Base-by-base conservation (phyloP, 208 protist genomes). In the Trichomonas tenax region DNA sequence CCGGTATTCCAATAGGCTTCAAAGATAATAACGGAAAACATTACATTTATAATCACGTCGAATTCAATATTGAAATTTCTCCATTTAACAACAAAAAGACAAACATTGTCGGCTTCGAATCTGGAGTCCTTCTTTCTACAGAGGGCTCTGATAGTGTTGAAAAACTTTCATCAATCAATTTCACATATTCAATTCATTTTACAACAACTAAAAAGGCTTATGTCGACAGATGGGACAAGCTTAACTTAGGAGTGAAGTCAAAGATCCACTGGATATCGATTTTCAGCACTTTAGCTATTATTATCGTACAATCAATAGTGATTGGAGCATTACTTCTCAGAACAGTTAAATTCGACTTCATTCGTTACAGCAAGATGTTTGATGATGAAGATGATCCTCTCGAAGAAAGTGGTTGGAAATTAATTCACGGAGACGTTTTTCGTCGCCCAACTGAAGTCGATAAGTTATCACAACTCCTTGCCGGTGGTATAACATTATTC, bases 331-430 rank as follows among this genome's bases (percentile, higher is more conserved):
- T 86, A 14, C 44, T 86, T 1, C n/a, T 86, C 3, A 14, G 81
- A 86, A 86, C 17, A 1, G n/a, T 86, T 36, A 86, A 86, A 86
- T 17, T 38, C 10, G 81, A 86, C n/a, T 86, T 86, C 6, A 14
- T 8, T 44, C 10, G 23, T 44, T 58, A 58, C 49, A 58, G 49
- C 8, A 58, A 58, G 49, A 58, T 58, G 49, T 14, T 44, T 44
- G 81, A 41, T 41, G 81, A 86, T 34, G 34, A 44, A 36, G 23
- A 86, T 38, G 34, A 41, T 86, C 81, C 81, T 15, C 81, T 86
- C 14, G 96, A 97, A 11, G 96, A 97, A 63, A 72, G 72, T n/a
- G 96, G 96, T 4, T 97, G 96, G 96, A 97, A 97, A 45, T 84
- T 96, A 45, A 51, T 97, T 63, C 96, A 97, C 58, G 96, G 96